Evolutionary conservation across 78 protist species (phyloP), one percentile per base, ranked within the genome.

Genomic region (Dictyostelium citrinum): DNA sequence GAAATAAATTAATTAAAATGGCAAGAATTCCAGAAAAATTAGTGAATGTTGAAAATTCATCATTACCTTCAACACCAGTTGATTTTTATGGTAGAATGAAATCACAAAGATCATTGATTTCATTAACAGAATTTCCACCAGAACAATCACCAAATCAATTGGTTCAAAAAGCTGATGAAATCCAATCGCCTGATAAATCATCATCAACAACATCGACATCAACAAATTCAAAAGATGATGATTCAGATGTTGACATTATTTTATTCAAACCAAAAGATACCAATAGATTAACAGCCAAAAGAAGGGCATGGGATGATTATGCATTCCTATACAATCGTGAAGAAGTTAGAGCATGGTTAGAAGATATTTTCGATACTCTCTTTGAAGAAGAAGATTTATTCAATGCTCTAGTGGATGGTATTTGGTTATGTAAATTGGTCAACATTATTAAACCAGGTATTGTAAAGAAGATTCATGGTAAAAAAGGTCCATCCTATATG

Each of bases 231-330:
- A 27, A 5, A 11, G 10, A 49, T 27, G 77, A 51, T n/a, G 78
- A 84, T n/a, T 55, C 20, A 11, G 80, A 67, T 3, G 93, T 27
- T 1, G 77, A 78, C 20, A 46, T 88, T 3, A 37, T 88, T 22
- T 58, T 88, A 43, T 88, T 78, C 14, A 88, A 24, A 78, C 93
- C 93, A 88, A 64, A 64, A 41, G 83, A 88, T 78, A 60, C 72
- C 22, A 78, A 78, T 35, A 76, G 93, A 61, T 67, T 88, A 51
- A 88, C 93, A 20, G 93, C 93, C 2, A 88, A 88, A 72, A 58
- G 93, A 88, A 68, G 75, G 60, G 93, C 93, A 43, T 88, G 93
- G 93, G 93, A 88, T 35, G 93, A 88, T 39, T 88, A 88, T 67
- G 93, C 93, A 7, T 88, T 88, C 55, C 16, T 88, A 39, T 88